Conservation (phyloP, 805 yeast species). For the Barnettozyma sp. region DNA sequence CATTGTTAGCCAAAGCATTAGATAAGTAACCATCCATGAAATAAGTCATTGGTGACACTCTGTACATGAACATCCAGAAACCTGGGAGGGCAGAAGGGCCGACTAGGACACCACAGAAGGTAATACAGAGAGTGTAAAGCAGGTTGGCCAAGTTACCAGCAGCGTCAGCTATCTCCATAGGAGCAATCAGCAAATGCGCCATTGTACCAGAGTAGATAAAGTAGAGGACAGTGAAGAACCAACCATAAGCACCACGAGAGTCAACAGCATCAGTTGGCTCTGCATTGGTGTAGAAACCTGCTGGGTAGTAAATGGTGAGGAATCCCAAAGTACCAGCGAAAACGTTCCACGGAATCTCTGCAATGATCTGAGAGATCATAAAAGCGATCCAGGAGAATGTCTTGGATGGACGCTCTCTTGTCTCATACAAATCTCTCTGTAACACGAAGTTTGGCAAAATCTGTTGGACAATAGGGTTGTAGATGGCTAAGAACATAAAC, state of each 20-base stretch:
- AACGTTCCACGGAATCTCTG: constrained; percentile 61
- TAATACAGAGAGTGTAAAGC: constrained; percentile 51
- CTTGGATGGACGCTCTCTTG: constrained; percentile 67
- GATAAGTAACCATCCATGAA: constrained; percentile 47
- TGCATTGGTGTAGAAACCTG: constrained; percentile 45
- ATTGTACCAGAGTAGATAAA: constrained; percentile 45
- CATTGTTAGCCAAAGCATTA: constrained; percentile 45
- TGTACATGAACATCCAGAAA: constrained; percentile 74
- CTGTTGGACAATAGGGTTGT: constrained; percentile 55
- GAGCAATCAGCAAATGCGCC: constrained; percentile 52
- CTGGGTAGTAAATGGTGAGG: constrained; percentile 66
- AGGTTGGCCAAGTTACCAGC: constrained; percentile 56
- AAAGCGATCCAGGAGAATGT: constrained; percentile 64
- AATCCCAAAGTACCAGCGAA: constrained; percentile 54
- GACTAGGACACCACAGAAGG: constrained; percentile 72
- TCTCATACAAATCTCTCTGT: constrained; percentile 64
- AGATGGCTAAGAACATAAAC: constrained; percentile 57
- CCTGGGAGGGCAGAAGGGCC: constrained; percentile 50
- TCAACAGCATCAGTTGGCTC: constrained; percentile 44
- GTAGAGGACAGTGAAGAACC: constrained; percentile 41
- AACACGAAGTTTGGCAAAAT: constrained; percentile 52
- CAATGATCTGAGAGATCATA: constrained; percentile 51
- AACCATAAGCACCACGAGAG: constrained; percentile 43
- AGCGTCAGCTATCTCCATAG: constrained; percentile 48
- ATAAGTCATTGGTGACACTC: constrained; percentile 63